A percentile compares a stretch with the other conserved stretches of the same genome.
phyloP scores from a whole-genome alignment of 768 basidiomycete genomes.

The Coprinellus aureogranulatus region DNA sequence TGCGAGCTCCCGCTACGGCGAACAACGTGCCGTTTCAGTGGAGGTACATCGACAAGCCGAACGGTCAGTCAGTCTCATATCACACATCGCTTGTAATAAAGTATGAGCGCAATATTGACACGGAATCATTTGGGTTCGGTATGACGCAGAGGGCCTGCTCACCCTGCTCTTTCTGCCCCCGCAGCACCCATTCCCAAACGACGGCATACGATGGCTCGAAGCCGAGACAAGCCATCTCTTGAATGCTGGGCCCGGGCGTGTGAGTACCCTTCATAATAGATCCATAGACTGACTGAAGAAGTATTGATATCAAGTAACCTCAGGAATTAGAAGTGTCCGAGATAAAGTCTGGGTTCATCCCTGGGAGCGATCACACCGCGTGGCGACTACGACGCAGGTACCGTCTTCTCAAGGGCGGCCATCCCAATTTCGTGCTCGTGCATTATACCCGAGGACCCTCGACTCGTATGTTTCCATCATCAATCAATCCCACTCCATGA shows the following conservation, averaged over 20 bases:
- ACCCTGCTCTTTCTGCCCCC: conserved; percentile 64
- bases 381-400: conserved; percentile 70
- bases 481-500: conserved; percentile 10
- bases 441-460: conserved; percentile 71
- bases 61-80: too few relatives aligned
- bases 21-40: conserved; percentile 63
- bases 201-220: conserved; percentile 78
- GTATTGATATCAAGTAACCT: conserved; percentile 1
- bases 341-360: conserved; percentile 74
- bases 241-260: conserved; percentile 49
- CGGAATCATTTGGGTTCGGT: background rate
- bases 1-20: conserved; percentile 57
- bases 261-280: conserved; percentile 32
- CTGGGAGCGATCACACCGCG: conserved; percentile 60
- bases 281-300: too few relatives aligned
- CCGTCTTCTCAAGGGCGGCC: conserved; percentile 70
- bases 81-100: too few relatives aligned
- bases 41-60: conserved; percentile 76
- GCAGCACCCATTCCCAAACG: conserved; percentile 62
- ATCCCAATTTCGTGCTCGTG: conserved; percentile 69
- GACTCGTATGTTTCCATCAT: conserved; percentile 50
- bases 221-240: conserved; percentile 61
- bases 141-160: conserved; percentile 57
- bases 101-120: background rate
- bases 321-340: conserved; percentile 81